phyloP scores from a whole-genome alignment of 345 rosid genomes.

The Citrus mangshanensis region DNA sequence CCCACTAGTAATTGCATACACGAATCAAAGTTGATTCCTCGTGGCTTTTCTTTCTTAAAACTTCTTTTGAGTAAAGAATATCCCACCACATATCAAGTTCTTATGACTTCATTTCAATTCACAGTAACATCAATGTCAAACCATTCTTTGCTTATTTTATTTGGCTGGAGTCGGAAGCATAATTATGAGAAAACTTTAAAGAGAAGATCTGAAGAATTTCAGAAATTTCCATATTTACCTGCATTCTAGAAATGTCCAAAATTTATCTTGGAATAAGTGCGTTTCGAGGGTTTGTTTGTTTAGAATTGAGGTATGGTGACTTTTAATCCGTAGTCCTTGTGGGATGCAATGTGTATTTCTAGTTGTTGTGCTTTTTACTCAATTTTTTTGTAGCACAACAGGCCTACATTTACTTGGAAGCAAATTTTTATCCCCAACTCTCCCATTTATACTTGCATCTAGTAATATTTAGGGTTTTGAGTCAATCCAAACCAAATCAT shows the following conservation, averaged over 20 bases:
- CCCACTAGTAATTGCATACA: background rate
- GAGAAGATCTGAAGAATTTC: background rate
- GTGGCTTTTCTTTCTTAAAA: background rate
- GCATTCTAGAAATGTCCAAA: background rate
- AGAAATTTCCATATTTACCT: too few species aligned
- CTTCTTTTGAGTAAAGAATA: background rate
- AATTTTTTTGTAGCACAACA: too few species aligned
- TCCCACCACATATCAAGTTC: background rate
- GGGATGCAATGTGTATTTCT: too few species aligned
- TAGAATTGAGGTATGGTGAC: too few species aligned
- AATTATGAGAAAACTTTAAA: background rate
- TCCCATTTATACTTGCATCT: too few species aligned
- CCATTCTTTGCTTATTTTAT: background rate
- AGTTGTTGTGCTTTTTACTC: background rate
- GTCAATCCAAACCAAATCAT: too few species aligned
- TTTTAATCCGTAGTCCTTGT: background rate
- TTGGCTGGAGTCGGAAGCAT: background rate
- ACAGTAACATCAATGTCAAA: background rate
- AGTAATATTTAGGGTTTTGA: too few species aligned
- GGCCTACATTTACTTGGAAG: too few species aligned
- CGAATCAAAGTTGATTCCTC: background rate
- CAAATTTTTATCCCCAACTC: too few species aligned
- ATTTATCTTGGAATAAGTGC: background rate
- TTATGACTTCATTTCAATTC: background rate
- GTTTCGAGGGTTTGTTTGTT: too few species aligned